Evolutionary conservation across 345 rosid genomes (phyloP), one percentile per base, ranked within the genome.

Genomic region (Citrus inodora): DNA sequence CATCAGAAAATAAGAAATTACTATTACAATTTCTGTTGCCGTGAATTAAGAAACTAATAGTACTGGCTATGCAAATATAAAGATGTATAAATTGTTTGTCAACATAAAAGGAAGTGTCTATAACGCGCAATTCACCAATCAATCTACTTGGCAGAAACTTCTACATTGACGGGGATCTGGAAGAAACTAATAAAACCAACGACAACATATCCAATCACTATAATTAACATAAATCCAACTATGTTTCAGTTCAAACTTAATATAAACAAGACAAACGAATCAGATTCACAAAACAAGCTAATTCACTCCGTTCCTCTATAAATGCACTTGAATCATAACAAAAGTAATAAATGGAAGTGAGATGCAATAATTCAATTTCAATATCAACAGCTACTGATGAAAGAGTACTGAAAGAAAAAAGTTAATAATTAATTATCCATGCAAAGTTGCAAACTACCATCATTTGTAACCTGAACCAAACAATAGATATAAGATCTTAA

Each of bases 291-390:
- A 40, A 48, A 27, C 38, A 28, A 27, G 9, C 21, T 3, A 17
- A 27, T 46, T 46, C 24, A 25, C 24, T 8, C 7, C 7, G 2
- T n/a, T 35, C 19, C 53, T 38, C 60, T 58, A 28, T 25, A 16
- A 11, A 70, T 48, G 37, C 59, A 48, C 13, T 46, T n/a, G 21
- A 68, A 38, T 38, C 51, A 67, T 35, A 24, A 25, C 33, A 19
- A 28, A 70, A 75, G 55, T 66, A 75, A 46, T 42, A 35, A 75
- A 75, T 27, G 76, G 46, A 59, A 6, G 67, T 24, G 63, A 58
- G 13, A 73, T 24, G 22, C 32, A 35, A 35, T 73, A 59, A 59
- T 73, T n/a, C 13, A 58, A 37, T 73, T 33, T 51, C 46, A 2
- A 40, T 40, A 40, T 9, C 46, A 40, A 40, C 13, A 9, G 13